Percentiles rank a stretch among this genome's conserved stretches.
Evolutionary conservation across 2,329 filamentous ascomycete species (phyloP).

Genomic region (Podosphaera leucotricha): DNA sequence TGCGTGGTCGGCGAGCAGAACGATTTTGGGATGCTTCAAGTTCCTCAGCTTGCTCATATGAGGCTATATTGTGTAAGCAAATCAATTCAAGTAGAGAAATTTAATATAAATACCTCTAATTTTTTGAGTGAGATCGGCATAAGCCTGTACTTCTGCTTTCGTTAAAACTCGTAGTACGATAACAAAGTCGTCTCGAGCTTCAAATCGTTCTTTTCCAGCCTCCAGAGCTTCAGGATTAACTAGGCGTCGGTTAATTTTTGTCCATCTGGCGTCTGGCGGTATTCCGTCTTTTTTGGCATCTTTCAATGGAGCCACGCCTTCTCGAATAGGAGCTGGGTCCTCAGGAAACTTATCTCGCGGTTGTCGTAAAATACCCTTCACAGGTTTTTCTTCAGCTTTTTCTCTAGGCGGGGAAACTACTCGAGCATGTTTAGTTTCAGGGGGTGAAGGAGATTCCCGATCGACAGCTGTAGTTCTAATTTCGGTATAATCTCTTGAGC

Average conservation of each 20-base stretch:
- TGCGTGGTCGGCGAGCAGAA: slow-evolving; percentile 12
- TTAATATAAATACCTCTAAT: slow-evolving; percentile 38
- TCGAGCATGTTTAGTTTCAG: slow-evolving; percentile 18
- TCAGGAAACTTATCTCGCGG: slow-evolving; percentile 72
- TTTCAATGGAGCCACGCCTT: slow-evolving; percentile 85
- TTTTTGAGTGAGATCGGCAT: slow-evolving; percentile 58
- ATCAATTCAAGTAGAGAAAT: neutral
- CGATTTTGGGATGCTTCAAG: slow-evolving; percentile 11
- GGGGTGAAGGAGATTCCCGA: slow-evolving; percentile 6
- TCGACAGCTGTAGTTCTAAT: slow-evolving; percentile 4
- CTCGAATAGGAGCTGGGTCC: slow-evolving; percentile 57
- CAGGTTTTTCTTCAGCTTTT: slow-evolving; percentile 40
- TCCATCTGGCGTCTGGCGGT: slow-evolving; percentile 66
- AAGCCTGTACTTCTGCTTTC: slow-evolving; percentile 73
- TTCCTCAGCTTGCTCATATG: slow-evolving; percentile 14
- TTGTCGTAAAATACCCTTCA: slow-evolving; percentile 68
- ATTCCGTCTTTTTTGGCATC: slow-evolving; percentile 59
- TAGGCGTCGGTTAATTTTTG: slow-evolving; percentile 67
- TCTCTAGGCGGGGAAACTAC: slow-evolving; percentile 47
- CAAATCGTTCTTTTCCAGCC: slow-evolving; percentile 70
- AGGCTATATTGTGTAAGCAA: slow-evolving; percentile 5
- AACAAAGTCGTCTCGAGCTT: slow-evolving; percentile 80
- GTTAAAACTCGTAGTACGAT: slow-evolving; percentile 75
- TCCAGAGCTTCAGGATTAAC: slow-evolving; percentile 78
- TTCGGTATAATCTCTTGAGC: slow-evolving; percentile 9